Evolutionary conservation across 2,329 filamentous ascomycete species (phyloP), one percentile per base, ranked within the genome.

Genomic region (Fusarium tuaranense): DNA sequence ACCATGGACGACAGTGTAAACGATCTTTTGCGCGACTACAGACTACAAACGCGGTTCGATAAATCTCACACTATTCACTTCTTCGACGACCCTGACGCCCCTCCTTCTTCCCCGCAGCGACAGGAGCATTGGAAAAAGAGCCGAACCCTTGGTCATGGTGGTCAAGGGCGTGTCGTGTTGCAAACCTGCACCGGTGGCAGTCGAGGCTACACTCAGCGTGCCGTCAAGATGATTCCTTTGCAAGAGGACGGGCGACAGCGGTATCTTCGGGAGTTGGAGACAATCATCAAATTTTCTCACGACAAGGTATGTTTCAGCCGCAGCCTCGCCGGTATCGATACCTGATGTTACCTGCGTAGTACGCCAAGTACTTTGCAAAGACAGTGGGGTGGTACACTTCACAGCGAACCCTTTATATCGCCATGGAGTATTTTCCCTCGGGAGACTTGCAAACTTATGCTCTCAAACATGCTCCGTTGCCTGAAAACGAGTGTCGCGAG

Each of bases 11-110:
- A 44, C 41, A 46, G 8, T 46, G 20, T 25, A 20, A 32, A 32
- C 22, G 41, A 46, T 16, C 7, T 46, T 46, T 0, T 46, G 0
- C 41, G 44, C 1, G 44, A 48, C 44, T 48, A 0, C 14, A 48
- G 5, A 25, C 1, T 48, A 25, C 0, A 22, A 5, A 48, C 44
- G 5, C 44, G 44, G 2, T 48, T 2, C 44, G 44, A 48, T 5
- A 48, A 48, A 1, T 3, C 44, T 25, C 44, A 48, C 44, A 48
- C 8, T 0, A 18, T 48, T 27, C 44, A 48, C 44, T 3, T 48
- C 0, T 27, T 48, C 6, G 2, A 27, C 1, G 46, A 48, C 46
- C 46, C 22, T 0, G 46, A 48, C 2, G 14, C 3, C 0, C 46
- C 46, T 25, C 46, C 22, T 4, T 48, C 0, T 48, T 48, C 46